phyloP scores from a whole-genome alignment of 345 rosid species.

The Sonneratia caseolaris region DNA sequence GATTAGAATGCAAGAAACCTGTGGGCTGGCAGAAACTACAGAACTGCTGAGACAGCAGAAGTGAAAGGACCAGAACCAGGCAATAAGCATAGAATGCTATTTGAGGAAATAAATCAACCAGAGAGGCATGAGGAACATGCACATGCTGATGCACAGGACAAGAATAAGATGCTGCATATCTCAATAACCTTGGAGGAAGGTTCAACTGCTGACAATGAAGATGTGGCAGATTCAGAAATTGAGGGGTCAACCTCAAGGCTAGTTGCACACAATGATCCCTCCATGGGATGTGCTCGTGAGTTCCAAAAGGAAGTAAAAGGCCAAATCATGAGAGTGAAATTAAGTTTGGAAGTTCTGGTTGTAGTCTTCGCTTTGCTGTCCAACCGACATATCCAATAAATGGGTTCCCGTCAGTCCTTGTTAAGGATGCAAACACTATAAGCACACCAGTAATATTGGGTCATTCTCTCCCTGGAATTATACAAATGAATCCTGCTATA shows the following conservation, averaged over 20 bases:
- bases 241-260: conserved; percentile 70
- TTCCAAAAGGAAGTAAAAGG: conserved; percentile 37
- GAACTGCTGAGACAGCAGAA: conserved; percentile 44
- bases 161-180: conserved; percentile 51
- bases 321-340: conserved; percentile 37
- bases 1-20: conserved; percentile 37
- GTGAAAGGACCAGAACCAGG: conserved; percentile 41
- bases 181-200: conserved; percentile 66
- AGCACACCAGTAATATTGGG: conserved; percentile 34
- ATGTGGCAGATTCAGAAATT: conserved; percentile 88
- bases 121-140: conserved; percentile 54
- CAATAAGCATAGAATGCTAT: conserved; percentile 56
- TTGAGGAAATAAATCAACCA: conserved; percentile 41
- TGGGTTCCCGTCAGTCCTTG: conserved; percentile 38
- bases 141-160: conserved; percentile 42
- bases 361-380: conserved; percentile 42
- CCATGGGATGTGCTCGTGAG: conserved; percentile 37
- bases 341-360: conserved; percentile 40
- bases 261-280: conserved; percentile 31
- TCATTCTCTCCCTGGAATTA: conserved; percentile 29
- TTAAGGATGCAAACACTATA: conserved; percentile 43
- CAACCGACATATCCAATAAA: conserved; percentile 33
- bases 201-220: conserved; percentile 89
- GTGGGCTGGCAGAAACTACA: conserved; percentile 36
- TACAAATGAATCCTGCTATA: conserved; percentile 34